phyloP scores from a whole-genome alignment of 306 rosid species.

The Urtica urens region DNA sequence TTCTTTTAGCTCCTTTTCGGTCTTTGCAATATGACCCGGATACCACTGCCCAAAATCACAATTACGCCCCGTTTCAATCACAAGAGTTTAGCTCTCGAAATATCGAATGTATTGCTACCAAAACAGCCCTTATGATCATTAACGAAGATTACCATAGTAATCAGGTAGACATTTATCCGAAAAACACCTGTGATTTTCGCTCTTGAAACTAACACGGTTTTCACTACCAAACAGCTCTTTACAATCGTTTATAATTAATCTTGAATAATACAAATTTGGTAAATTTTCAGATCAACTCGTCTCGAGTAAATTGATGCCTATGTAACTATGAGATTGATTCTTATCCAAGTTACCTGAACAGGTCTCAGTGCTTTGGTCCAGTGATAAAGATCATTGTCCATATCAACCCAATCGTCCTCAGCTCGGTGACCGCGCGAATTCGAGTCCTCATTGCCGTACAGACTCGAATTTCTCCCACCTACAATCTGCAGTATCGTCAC shows the following conservation, averaged over 20 bases:
- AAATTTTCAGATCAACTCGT: neutral
- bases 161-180: no score
- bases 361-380: conserved; percentile 83
- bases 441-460: conserved; percentile 27
- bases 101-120: no score
- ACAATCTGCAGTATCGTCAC: conserved; percentile 41
- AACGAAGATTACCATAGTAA: no score
- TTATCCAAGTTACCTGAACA: conserved; percentile 95
- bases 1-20: conserved; percentile 79
- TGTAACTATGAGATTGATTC: no score
- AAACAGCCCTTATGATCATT: no score
- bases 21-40: conserved; percentile 97
- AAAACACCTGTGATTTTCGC: no score
- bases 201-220: no score
- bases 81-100: no score
- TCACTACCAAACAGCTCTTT: no score
- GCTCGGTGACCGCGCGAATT: conserved; percentile 18
- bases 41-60: conserved; percentile 63
- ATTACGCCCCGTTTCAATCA: neutral
- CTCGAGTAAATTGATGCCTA: no score
- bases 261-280: no score
- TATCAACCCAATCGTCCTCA: conserved; percentile 48
- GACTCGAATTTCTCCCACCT: conserved; percentile 45
- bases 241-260: no score
- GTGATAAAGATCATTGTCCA: conserved; percentile 69